These are phyloP conservation scores for Cystofilobasidium ferigula DNA, from an alignment of 768 basidiomycete genomes.

Conservation along the genomic window DNA sequence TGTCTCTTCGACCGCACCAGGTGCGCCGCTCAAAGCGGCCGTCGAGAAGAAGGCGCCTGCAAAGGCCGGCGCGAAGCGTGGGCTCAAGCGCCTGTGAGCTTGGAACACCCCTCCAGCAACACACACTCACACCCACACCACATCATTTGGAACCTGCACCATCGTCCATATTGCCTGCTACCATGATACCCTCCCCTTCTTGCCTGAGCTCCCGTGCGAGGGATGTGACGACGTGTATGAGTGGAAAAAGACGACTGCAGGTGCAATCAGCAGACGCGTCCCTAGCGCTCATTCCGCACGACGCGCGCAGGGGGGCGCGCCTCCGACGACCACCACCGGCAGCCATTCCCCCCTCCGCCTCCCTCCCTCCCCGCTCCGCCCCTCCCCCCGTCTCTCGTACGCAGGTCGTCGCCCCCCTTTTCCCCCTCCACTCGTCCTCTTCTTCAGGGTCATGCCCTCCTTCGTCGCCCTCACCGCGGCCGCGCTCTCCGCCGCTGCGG, in stretches of 20 bases:
- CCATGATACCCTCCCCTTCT: too few species aligned
- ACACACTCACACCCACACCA: background rate
- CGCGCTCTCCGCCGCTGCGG: background rate
- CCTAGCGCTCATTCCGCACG: too few species aligned
- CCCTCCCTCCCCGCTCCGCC: background rate
- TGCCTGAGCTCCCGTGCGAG: too few species aligned
- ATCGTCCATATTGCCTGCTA: too few species aligned
- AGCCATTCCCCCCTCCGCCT: background rate
- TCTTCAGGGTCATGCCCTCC: background rate
- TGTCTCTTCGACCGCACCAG: background rate
- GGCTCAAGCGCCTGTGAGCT: constrained; percentile 21
- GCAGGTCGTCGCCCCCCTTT: background rate
- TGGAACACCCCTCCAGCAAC: background rate
- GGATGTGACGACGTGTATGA: too few species aligned
- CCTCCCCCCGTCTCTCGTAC: background rate
- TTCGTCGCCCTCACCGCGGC: background rate
- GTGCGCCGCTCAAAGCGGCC: background rate
- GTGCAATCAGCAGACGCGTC: too few species aligned
- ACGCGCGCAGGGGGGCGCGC: too few species aligned
- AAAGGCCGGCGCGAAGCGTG: constrained; percentile 21
- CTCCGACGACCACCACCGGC: background rate
- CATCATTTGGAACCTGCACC: too few species aligned
- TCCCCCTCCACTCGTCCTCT: background rate
- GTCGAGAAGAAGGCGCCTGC: constrained; percentile 10
- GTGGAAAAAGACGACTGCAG: too few species aligned